A percentile compares a stretch with the other conserved stretches of the same genome.
Conservation (phyloP, 1,139 yeast species). For the Saccharomycopsis crataegensis region DNA sequence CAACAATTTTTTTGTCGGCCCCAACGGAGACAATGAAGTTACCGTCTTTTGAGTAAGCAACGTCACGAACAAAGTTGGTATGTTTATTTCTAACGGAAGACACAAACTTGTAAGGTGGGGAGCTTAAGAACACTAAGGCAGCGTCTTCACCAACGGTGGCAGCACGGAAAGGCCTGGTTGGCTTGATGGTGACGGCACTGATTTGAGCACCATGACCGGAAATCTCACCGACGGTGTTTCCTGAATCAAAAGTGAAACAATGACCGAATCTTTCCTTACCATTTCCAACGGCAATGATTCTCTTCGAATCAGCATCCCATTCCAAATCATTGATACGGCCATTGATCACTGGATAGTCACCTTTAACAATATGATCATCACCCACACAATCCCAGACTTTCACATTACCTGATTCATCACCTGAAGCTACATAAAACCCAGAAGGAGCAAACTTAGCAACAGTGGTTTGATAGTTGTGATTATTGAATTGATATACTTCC, state of each 20-base stretch:
- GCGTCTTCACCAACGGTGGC: constrained; percentile 90
- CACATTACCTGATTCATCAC: constrained; percentile 82
- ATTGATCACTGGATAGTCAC: constrained; percentile 74
- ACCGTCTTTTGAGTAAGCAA: constrained; percentile 69
- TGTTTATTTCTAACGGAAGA: constrained; percentile 69
- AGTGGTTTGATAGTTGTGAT: constrained; percentile 64
- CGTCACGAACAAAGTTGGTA: constrained; percentile 72
- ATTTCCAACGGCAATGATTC: constrained; percentile 91
- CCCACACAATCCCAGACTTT: constrained; percentile 77
- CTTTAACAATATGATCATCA: constrained; percentile 55
- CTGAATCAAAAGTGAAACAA: constrained; percentile 89
- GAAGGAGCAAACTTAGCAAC: constrained; percentile 85
- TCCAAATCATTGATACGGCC: constrained; percentile 80
- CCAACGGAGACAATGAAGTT: constrained; percentile 80
- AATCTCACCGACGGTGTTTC: constrained; percentile 92
- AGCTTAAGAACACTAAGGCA: constrained; percentile 75
- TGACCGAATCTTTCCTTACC: constrained; percentile 92
- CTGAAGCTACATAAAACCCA: constrained; percentile 86
- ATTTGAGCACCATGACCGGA: constrained; percentile 87
- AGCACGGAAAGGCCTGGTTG: constrained; percentile 89
- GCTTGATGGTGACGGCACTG: constrained; percentile 78
- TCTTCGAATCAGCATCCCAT: constrained; percentile 86
- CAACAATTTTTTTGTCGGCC: constrained; percentile 67
- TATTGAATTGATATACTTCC: constrained; percentile 50
- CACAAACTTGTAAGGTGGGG: constrained; percentile 89